A percentile compares a stretch with the other conserved stretches of the same genome.
Conservation (phyloP, 2,329 filamentous ascomycete species). For the Exophiala oligosperma region DNA sequence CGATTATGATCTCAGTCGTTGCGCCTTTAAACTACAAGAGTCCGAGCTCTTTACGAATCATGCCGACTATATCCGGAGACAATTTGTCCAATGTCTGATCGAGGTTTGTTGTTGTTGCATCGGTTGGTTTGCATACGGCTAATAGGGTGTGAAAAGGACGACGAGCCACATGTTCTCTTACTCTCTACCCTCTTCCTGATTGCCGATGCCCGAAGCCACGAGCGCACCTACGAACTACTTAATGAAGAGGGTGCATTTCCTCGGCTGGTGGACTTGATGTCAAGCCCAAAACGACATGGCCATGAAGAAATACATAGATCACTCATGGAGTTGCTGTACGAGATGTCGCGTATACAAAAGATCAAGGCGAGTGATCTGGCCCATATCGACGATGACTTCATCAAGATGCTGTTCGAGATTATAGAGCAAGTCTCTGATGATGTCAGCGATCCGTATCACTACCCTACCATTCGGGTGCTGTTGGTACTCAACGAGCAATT, state of each 20-base stretch:
- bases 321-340: slow-evolving; percentile 86
- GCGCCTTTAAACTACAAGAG: slow-evolving; percentile 74
- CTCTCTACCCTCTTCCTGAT: slow-evolving; percentile 81
- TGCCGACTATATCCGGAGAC: slow-evolving; percentile 82
- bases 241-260: slow-evolving; percentile 81
- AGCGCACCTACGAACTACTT: slow-evolving; percentile 82
- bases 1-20: slow-evolving; percentile 77
- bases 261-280: slow-evolving; percentile 78
- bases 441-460: slow-evolving; percentile 89
- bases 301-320: slow-evolving; percentile 75
- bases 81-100: slow-evolving; percentile 87
- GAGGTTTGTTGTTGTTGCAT: slow-evolving; percentile 47
- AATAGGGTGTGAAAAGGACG: slow-evolving; percentile 61
- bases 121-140: slow-evolving; percentile 1
- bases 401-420: slow-evolving; percentile 78
- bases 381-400: slow-evolving; percentile 71
- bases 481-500: slow-evolving; percentile 98
- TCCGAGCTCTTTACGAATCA: slow-evolving; percentile 73
- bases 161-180: slow-evolving; percentile 77
- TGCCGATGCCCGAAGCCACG: slow-evolving; percentile 78
- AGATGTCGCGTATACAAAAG: slow-evolving; percentile 91
- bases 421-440: slow-evolving; percentile 88
- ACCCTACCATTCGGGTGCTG: slow-evolving; percentile 88
- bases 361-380: slow-evolving; percentile 74
- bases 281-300: slow-evolving; percentile 59